phyloP scores from a whole-genome alignment of 768 basidiomycete genomes.

The Coprinopsis marcescibilis region DNA sequence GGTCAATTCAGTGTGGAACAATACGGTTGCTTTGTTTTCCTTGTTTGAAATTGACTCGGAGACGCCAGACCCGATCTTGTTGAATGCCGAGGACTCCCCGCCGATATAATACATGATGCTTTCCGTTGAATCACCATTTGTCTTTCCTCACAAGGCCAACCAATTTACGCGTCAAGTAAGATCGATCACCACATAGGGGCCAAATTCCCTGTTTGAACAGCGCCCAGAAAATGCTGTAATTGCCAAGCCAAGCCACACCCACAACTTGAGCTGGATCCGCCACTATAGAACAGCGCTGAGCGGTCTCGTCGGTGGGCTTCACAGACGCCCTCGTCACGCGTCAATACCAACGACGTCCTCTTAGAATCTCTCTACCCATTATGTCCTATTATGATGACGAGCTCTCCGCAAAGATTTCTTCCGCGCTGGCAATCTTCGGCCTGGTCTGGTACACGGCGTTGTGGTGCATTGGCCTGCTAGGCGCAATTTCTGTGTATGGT shows the following conservation, averaged over 20 bases:
- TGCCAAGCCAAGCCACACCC: neutral
- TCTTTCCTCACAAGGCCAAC: too few species aligned
- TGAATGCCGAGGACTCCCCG: neutral
- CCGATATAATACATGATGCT: too few species aligned
- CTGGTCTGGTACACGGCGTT: conserved; percentile 55
- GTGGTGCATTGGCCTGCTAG: conserved; percentile 64
- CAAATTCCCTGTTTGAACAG: too few species aligned
- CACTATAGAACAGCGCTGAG: too few species aligned
- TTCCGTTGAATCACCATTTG: neutral
- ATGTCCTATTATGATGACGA: conserved; percentile 21
- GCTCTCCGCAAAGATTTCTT: conserved; percentile 2
- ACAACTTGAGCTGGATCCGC: too few species aligned
- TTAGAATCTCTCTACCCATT: too few species aligned
- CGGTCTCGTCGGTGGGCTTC: too few species aligned
- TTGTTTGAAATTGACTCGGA: conserved; percentile 19
- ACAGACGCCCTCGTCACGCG: too few species aligned
- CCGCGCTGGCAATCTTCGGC: conserved; percentile 32
- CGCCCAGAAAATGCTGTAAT: too few species aligned
- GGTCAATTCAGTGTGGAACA: conserved; percentile 52
- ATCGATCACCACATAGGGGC: too few species aligned
- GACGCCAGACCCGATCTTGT: neutral
- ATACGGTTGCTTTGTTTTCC: conserved; percentile 56
- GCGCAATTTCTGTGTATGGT: conserved; percentile 66
- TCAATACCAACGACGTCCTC: too few species aligned
- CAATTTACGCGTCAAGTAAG: too few species aligned